Evolutionary conservation across 208 protist species (phyloP).

Genomic region (Trypanosoma vivax): DNA sequence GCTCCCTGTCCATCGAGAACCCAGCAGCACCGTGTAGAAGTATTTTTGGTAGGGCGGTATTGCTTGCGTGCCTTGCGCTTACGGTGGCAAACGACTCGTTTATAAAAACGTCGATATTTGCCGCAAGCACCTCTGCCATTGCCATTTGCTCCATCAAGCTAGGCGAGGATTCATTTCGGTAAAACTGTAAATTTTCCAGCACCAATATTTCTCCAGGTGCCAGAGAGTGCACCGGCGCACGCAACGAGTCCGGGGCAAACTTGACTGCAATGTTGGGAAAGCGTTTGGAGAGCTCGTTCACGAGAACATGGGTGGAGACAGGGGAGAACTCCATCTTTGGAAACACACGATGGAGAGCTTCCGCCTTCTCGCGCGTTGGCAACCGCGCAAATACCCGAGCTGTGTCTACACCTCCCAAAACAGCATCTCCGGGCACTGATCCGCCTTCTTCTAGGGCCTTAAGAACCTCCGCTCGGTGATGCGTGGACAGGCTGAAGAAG

Average conservation of each 20-base stretch:
- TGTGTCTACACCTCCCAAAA: conserved; percentile 35
- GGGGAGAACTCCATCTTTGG: conserved; percentile 34
- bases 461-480: conserved; percentile 51
- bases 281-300: conserved; percentile 27
- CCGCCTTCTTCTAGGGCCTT: conserved; percentile 23
- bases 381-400: conserved; percentile 45
- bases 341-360: conserved; percentile 34
- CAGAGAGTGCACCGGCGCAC: conserved; percentile 31
- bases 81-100: conserved; percentile 81
- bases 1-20: conserved; percentile 62
- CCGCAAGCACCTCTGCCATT: conserved; percentile 57
- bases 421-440: conserved; percentile 9
- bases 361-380: conserved; percentile 36
- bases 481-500: conserved; percentile 36
- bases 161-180: conserved; percentile 55
- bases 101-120: conserved; percentile 59
- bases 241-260: conserved; percentile 53
- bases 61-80: conserved; percentile 40
- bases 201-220: conserved; percentile 50
- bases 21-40: conserved; percentile 69
- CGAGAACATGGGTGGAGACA: conserved; percentile 48
- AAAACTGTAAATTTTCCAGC: conserved; percentile 75
- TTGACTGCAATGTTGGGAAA: conserved; percentile 51
- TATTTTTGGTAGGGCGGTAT: conserved; percentile 55
- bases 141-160: conserved; percentile 37